Conservation (phyloP, 2,329 filamentous ascomycete genomes). For the Fusarium sp. region DNA sequence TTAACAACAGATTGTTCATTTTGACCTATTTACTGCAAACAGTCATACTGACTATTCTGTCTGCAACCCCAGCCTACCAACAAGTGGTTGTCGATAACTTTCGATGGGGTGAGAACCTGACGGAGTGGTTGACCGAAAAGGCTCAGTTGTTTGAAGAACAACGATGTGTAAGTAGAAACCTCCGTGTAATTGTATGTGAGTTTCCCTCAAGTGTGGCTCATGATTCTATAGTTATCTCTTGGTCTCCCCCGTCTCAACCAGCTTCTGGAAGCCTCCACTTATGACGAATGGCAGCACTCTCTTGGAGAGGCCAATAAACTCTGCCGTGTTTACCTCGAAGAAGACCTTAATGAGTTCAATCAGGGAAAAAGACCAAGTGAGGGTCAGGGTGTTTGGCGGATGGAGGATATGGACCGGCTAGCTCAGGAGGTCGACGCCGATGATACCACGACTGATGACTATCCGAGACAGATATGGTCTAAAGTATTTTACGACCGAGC, state of each 20-base stretch:
- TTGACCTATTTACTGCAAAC: constrained; percentile 12
- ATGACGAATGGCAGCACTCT: constrained; percentile 35
- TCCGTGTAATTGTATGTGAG: not conserved
- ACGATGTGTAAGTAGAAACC: constrained; percentile 26
- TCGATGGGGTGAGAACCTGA: constrained; percentile 36
- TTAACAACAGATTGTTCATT: not conserved
- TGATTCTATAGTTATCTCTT: constrained; percentile 28
- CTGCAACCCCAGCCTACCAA: constrained; percentile 34
- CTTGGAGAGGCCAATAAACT: constrained; percentile 14
- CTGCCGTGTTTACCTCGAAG: constrained; percentile 25
- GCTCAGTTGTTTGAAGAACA: constrained; percentile 38
- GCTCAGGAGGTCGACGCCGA: constrained; percentile 31
- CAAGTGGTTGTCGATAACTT: constrained; percentile 38
- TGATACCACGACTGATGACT: constrained; percentile 24
- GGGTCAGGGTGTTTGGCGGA: constrained; percentile 17
- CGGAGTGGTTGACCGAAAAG: constrained; percentile 36
- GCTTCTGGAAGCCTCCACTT: constrained; percentile 29
- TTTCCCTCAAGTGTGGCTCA: not conserved
- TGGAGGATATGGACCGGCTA: constrained; percentile 36
- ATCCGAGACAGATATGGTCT: constrained; percentile 35
- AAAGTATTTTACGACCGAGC: constrained; percentile 32
- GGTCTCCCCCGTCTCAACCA: constrained; percentile 23
- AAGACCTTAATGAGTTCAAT: constrained; percentile 35
- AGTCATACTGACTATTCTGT: constrained; percentile 41
- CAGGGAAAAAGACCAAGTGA: constrained; percentile 4